Percentiles rank a stretch among this genome's conserved stretches.
These are phyloP conservation scores for Cyphellophora europaea DNA, from an alignment of 2,329 filamentous ascomycete species.

Conservation along the genomic window DNA sequence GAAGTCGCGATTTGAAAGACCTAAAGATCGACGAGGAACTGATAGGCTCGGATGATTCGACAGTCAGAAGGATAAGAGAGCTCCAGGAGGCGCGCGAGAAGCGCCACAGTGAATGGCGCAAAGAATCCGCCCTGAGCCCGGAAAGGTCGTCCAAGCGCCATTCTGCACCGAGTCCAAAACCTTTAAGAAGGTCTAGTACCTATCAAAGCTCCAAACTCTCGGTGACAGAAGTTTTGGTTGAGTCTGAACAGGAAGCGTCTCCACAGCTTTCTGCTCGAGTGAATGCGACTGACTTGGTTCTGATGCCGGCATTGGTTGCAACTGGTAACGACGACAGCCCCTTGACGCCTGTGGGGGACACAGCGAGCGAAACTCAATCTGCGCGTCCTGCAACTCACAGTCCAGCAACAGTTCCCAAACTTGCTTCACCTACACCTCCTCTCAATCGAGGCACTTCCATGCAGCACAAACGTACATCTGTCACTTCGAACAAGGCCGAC, in stretches of 20 bases:
- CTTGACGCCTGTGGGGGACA: constrained; percentile 1
- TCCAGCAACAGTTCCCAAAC: not conserved
- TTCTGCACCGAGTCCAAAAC: constrained; percentile 12
- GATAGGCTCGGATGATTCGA: constrained; percentile 43
- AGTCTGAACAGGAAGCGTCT: constrained; percentile 13
- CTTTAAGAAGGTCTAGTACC: constrained; percentile 10
- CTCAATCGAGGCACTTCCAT: constrained; percentile 5
- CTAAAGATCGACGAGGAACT: constrained; percentile 29
- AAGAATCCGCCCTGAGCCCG: constrained; percentile 15
- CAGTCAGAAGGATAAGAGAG: constrained; percentile 48
- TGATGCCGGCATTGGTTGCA: constrained; percentile 12
- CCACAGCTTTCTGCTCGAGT: constrained; percentile 10
- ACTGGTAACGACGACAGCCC: constrained; percentile 5
- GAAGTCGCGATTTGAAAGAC: constrained; percentile 31
- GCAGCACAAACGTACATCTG: constrained; percentile 5
- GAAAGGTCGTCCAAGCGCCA: constrained; percentile 15
- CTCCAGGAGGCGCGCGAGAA: constrained; percentile 48
- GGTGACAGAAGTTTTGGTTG: constrained; percentile 14
- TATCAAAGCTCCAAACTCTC: constrained; percentile 16
- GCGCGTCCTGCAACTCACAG: not conserved
- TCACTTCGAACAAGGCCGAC: constrained; percentile 1
- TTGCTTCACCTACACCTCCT: not conserved
- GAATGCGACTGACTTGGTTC: constrained; percentile 10
- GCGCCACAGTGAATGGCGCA: constrained; percentile 20
- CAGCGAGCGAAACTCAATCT: not conserved